Conservation (phyloP, 2,329 filamentous ascomycete genomes). For the Ilyonectria sp. region DNA sequence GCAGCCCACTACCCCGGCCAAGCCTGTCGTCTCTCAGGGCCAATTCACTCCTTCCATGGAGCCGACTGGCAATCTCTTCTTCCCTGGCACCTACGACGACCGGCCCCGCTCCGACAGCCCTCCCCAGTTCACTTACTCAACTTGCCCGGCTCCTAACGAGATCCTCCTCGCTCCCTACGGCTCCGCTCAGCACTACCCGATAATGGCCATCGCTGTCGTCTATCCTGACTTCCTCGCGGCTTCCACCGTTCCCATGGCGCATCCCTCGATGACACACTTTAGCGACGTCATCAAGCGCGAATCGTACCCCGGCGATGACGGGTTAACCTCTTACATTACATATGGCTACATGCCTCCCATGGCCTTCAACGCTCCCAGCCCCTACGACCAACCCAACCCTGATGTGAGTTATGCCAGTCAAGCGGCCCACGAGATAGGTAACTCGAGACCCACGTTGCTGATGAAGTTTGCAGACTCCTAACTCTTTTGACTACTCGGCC, state of each 20-base stretch:
- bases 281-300: constrained; percentile 78
- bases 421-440: constrained; percentile 51
- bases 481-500: constrained; percentile 79
- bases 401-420: constrained; percentile 77
- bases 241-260: constrained; percentile 68
- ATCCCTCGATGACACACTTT: constrained; percentile 76
- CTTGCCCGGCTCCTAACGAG: constrained; percentile 78
- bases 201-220: constrained; percentile 64
- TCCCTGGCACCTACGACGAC: constrained; percentile 71
- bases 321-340: constrained; percentile 76
- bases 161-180: constrained; percentile 73
- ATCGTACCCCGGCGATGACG: constrained; percentile 68
- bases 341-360: constrained; percentile 77
- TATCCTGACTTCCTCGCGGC: constrained; percentile 69
- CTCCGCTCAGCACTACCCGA: constrained; percentile 65
- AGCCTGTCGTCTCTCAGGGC: constrained; percentile 60
- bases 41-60: constrained; percentile 75
- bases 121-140: constrained; percentile 75
- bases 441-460: constrained; percentile 63
- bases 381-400: constrained; percentile 78
- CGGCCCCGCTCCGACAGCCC: constrained; percentile 80
- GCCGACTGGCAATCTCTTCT: constrained; percentile 76
- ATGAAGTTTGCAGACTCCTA: constrained; percentile 77
- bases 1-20: constrained; percentile 42
- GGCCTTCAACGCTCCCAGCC: constrained; percentile 72